A percentile compares a stretch with the other conserved stretches of the same genome.
Conservation (phyloP, 352 stramenopile species). For the Thalassiosira hispida region DNA sequence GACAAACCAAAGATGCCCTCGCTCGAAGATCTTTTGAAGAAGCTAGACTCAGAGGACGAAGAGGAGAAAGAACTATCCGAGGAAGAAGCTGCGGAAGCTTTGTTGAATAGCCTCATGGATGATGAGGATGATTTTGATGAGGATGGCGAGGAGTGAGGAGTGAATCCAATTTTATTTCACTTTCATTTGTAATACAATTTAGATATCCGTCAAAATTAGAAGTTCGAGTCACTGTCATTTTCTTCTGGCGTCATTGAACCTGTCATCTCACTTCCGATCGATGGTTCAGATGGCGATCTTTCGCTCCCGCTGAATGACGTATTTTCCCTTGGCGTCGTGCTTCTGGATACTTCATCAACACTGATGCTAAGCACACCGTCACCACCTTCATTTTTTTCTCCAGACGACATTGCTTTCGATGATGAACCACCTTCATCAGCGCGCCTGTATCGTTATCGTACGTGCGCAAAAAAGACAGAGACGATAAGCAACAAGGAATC, state of each 20-base stretch:
- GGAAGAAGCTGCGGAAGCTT: conserved; percentile 71
- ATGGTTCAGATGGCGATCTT: conserved; percentile 34
- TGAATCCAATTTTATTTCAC: conserved; percentile 1
- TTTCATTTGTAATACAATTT: conserved; percentile 3
- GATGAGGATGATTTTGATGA: conserved; percentile 74
- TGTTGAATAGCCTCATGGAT: conserved; percentile 81
- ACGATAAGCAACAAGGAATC: conserved; percentile 1
- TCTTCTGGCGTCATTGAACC: conserved; percentile 30
- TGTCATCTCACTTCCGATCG: conserved; percentile 31
- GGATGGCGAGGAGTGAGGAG: conserved; percentile 72
- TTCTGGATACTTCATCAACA: conserved; percentile 2
- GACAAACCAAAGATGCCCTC: conserved; percentile 92
- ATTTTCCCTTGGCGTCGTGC: conserved; percentile 34
- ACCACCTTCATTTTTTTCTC: not conserved
- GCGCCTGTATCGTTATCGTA: too few relatives aligned
- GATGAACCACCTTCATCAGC: conserved; percentile 1
- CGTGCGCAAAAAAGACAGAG: not conserved
- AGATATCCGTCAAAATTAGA: conserved; percentile 13
- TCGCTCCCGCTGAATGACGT: conserved; percentile 24
- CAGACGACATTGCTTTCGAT: not conserved
- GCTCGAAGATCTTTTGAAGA: conserved; percentile 84
- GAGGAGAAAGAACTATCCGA: conserved; percentile 68
- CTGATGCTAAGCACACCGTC: not conserved
- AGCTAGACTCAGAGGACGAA: conserved; percentile 77
- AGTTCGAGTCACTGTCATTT: conserved; percentile 38